phyloP scores from a whole-genome alignment of 192 early-diverging fungal species.

The Entrophospora sp. region DNA sequence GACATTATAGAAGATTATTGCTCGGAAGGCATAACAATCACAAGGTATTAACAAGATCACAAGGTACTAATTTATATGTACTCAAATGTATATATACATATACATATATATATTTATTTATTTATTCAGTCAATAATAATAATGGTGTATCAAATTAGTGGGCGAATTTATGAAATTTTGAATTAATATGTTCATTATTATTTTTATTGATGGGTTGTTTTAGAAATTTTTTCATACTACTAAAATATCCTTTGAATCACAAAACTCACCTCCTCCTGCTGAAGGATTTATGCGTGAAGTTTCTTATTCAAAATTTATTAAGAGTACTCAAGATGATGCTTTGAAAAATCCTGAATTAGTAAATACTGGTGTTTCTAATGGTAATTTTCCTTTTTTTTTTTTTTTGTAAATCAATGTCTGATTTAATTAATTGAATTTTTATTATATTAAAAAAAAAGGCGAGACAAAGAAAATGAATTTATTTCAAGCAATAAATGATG shows the following conservation, averaged over 20 bases:
- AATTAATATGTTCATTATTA: too few relatives aligned
- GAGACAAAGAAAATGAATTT: constrained; percentile 88
- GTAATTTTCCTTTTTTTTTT: constrained; percentile 23
- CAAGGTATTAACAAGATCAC: too few relatives aligned
- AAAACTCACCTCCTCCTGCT: constrained; percentile 49
- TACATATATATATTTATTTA: too few relatives aligned
- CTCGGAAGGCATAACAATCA: too few relatives aligned
- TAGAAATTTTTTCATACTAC: constrained; percentile 30
- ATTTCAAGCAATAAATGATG: constrained; percentile 92
- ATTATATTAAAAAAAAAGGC: constrained; percentile 20
- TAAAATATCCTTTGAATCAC: constrained; percentile 18
- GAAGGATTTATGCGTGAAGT: constrained; percentile 82
- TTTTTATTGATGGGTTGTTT: too few relatives aligned
- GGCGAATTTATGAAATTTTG: too few relatives aligned
- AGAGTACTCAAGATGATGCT: constrained; percentile 61
- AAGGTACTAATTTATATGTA: too few relatives aligned
- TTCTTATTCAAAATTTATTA: constrained; percentile 68
- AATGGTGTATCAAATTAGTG: too few relatives aligned
- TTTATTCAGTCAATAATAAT: too few relatives aligned
- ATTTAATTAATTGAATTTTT: background rate
- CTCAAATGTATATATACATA: too few relatives aligned
- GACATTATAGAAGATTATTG: too few relatives aligned
- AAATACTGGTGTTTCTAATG: constrained; percentile 44
- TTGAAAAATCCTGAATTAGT: constrained; percentile 62
- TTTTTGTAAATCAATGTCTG: background rate